Conservation (phyloP, 257 asterid species). For the Coffea canephora region DNA sequence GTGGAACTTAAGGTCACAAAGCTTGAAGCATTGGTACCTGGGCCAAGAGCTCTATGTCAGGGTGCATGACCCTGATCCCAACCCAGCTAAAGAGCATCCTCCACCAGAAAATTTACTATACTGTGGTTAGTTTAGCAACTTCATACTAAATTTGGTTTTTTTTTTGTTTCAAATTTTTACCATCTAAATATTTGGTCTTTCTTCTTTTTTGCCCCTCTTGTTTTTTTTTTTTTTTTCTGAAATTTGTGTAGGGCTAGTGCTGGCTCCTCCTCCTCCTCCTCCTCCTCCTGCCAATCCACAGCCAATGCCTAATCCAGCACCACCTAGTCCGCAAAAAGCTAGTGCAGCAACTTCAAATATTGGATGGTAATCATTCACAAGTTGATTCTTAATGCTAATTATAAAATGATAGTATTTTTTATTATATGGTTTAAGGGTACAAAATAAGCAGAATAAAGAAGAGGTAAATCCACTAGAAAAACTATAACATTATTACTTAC, state of each 20-base stretch:
- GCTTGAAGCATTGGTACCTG: conserved; percentile 46
- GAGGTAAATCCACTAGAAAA: too few species aligned
- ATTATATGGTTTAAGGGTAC: too few species aligned
- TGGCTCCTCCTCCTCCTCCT: conserved; percentile 35
- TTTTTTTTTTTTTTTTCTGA: not conserved
- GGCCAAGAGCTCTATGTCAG: conserved; percentile 81
- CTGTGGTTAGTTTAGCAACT: conserved; percentile 47
- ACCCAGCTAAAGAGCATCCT: conserved; percentile 49
- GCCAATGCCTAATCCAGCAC: conserved; percentile 17
- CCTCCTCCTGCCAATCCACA: conserved; percentile 27
- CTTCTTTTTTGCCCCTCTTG: not conserved
- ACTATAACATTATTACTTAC: too few species aligned
- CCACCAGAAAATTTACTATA: conserved; percentile 51
- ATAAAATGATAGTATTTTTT: too few species aligned
- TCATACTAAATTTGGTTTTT: not conserved
- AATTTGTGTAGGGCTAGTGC: conserved; percentile 31
- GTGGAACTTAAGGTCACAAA: conserved; percentile 84
- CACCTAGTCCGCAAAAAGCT: conserved; percentile 28
- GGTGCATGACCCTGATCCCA: conserved; percentile 56
- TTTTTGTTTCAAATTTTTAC: too few species aligned
- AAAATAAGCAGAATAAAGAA: too few species aligned
- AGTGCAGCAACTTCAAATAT: conserved; percentile 27
- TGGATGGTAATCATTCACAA: conserved; percentile 19
- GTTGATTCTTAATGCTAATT: not conserved
- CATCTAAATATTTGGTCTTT: not conserved